Conservation (phyloP, 768 basidiomycete species). For the Cubamyces lactineus region DNA sequence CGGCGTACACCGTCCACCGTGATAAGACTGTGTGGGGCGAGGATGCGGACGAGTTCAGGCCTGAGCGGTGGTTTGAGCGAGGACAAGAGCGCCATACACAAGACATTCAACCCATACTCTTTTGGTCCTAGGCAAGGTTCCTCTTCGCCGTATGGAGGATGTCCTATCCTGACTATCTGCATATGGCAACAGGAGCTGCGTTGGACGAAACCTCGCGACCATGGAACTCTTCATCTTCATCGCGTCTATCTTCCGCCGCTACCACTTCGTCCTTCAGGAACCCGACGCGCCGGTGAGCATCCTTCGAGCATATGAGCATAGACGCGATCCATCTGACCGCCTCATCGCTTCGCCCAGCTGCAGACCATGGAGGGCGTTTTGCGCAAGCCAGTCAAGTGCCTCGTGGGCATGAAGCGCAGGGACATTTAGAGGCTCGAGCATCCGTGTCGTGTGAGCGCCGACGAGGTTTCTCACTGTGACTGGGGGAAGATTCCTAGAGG, state of each 20-base stretch:
- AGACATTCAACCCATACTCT: conserved; percentile 85
- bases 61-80: conserved; percentile 87
- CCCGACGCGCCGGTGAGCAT: conserved; percentile 57
- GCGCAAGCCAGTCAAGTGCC: conserved; percentile 76
- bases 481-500: conserved; percentile 91
- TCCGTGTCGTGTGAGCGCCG: neutral
- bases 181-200: conserved; percentile 61
- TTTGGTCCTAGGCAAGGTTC: conserved; percentile 69
- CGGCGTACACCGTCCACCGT: conserved; percentile 83
- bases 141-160: no score
- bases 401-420: conserved; percentile 72
- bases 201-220: conserved; percentile 80
- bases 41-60: conserved; percentile 73
- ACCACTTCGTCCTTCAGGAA: conserved; percentile 68
- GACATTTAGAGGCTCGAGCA: conserved; percentile 32
- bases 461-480: conserved; percentile 78
- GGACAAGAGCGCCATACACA: conserved; percentile 61
- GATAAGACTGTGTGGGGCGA: conserved; percentile 74
- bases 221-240: conserved; percentile 82
- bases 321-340: conserved; percentile 9
- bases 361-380: conserved; percentile 85
- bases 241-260: conserved; percentile 75
- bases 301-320: conserved; percentile 5
- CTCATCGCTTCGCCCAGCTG: conserved; percentile 46
- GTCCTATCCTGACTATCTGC: neutral